Base-by-base conservation (phyloP, 2,329 filamentous ascomycete species). In the Fusarium equiseti region DNA sequence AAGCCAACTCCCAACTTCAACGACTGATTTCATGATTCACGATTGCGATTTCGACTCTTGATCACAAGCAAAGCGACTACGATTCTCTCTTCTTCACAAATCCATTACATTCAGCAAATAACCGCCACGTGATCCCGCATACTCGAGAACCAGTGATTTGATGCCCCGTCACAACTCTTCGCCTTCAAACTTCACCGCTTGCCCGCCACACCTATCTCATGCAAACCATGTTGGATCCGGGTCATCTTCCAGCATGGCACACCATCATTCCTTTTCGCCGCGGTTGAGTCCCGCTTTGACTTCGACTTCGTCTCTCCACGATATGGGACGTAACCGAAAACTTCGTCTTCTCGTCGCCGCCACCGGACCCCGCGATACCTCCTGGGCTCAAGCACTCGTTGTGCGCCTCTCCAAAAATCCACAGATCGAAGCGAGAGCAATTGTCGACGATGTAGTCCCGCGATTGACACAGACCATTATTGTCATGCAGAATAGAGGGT, bases 381-480 rank as follows among this genome's bases (percentile, higher is more conserved):
- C 89, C 46, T 91, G 88, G 80, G 90, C 90, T 55, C 87, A 90
- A 76, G 84, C 89, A 20, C 85, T 92, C 55, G 88, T 90, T 65
- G 86, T 91, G 51, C 88, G 90, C 64, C 84, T 92, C 6, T 90
- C 90, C 58, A 91, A 91, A 75, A 88, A 89, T 62, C 77, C 85
- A 11, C 86, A 88, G 66, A 88, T 91, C 68, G 86, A 89, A 68
- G 88, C 86, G 32, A 83, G 87, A 60, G 88, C 88, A 55, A 86
- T 91, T 54, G 86, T 91, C 75, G 89, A 91, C 78, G 89, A 92
- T 76, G 86, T 90, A 66, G 88, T 89, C 26, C 84, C 88, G 68
- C 84, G 88, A 53, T 82, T 92, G 20, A 86, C 87, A 12, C 89
- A 91, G 75, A 89, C 89, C 64, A 87, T 90, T 43, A 84, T 88